Evolutionary conservation across 2,329 filamentous ascomycete species (phyloP).

Genomic region (Phaeosphaeriaceae sp.): DNA sequence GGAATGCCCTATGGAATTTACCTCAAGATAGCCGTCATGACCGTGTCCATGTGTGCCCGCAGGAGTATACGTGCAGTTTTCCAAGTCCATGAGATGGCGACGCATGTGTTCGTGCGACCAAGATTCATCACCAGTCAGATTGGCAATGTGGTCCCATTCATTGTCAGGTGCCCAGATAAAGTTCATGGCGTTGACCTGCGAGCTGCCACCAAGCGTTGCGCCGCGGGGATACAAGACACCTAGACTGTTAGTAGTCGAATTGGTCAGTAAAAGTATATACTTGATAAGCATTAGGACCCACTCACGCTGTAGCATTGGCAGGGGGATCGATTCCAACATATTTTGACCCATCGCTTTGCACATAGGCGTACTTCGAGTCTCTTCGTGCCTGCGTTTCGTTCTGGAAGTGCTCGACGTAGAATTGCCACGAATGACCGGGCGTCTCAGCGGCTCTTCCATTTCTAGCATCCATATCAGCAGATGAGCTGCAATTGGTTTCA

Average conservation of each 20-base stretch:
- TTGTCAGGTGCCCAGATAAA: conserved; percentile 61
- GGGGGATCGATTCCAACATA: background rate
- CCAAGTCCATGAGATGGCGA: conserved; percentile 9
- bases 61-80: conserved; percentile 20
- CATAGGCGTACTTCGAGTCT: background rate
- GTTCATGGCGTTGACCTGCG: conserved; percentile 66
- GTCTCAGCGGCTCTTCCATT: background rate
- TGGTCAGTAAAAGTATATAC: background rate
- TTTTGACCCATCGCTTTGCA: background rate
- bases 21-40: background rate
- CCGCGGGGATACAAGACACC: conserved; percentile 19
- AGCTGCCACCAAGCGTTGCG: conserved; percentile 17
- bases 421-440: background rate
- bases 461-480: background rate
- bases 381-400: background rate
- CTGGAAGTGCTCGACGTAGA: background rate
- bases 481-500: background rate
- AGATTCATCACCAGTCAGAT: conserved; percentile 51
- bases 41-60: conserved; percentile 14
- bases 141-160: conserved; percentile 64
- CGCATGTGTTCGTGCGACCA: conserved; percentile 48
- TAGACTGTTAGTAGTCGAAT: conserved; percentile 38
- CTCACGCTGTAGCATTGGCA: background rate
- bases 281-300: background rate
- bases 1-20: background rate